Evolutionary conservation across 257 asterid species (phyloP).

Genomic region (Solanum paucissectum): DNA sequence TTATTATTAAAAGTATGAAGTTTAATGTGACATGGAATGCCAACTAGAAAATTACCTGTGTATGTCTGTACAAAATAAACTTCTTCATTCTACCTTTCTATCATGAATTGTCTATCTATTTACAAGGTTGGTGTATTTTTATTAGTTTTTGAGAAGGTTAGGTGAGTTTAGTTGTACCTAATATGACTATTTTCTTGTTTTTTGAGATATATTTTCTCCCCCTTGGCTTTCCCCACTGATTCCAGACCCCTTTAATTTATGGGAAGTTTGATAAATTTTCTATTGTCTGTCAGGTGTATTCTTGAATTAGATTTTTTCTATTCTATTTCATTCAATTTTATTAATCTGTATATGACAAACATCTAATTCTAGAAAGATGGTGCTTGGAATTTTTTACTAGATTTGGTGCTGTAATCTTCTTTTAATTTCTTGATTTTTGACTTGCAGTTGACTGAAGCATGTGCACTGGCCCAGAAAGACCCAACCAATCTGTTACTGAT

Average conservation of each 20-base stretch:
- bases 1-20: too few species aligned
- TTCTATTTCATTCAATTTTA: not conserved
- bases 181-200: not conserved
- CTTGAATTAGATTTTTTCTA: not conserved
- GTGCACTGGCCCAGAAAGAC: slow-evolving; percentile 44
- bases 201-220: not conserved
- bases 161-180: not conserved
- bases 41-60: not conserved
- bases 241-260: not conserved
- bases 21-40: not conserved
- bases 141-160: not conserved
- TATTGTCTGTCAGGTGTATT: not conserved
- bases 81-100: not conserved
- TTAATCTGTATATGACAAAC: not conserved
- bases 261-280: not conserved
- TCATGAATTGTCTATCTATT: not conserved
- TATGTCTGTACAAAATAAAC: not conserved
- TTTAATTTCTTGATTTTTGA: slow-evolving; percentile 8
- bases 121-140: not conserved
- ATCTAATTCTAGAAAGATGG: not conserved
- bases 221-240: not conserved
- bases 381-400: not conserved
- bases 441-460: slow-evolving; percentile 41
- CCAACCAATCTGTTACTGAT: slow-evolving; percentile 8
- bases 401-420: not conserved